phyloP scores from a whole-genome alignment of 768 basidiomycete genomes.

The Melanogaster broomeanus region DNA sequence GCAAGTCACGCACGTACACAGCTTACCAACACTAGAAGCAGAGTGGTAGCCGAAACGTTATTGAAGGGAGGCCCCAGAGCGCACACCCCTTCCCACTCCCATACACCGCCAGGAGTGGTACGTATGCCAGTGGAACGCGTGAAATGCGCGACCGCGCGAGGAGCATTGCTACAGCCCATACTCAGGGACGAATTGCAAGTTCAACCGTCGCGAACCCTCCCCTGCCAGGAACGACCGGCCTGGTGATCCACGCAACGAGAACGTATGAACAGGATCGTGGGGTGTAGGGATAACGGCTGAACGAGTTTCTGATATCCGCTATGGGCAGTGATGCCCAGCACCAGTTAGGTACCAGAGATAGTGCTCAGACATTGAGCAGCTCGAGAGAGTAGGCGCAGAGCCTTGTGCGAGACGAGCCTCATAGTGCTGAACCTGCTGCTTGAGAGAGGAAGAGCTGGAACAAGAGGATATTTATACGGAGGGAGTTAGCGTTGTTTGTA shows the following conservation, averaged over 20 bases:
- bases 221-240: too few relatives aligned
- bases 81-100: background rate
- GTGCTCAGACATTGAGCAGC: conserved; percentile 43
- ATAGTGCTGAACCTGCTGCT: conserved; percentile 42
- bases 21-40: too few relatives aligned
- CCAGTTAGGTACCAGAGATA: conserved; percentile 35
- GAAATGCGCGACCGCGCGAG: background rate
- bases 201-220: background rate
- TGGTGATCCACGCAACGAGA: too few relatives aligned
- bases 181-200: background rate
- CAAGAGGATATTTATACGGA: background rate
- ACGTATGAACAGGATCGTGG: background rate
- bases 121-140: background rate
- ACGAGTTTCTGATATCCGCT: conserved; percentile 17
- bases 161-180: too few relatives aligned
- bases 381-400: conserved; percentile 26
- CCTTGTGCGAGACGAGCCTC: conserved; percentile 40
- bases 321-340: conserved; percentile 20
- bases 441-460: background rate
- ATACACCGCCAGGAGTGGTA: background rate
- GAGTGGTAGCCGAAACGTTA: too few relatives aligned
- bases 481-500: conserved; percentile 21
- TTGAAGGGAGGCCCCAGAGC: too few relatives aligned
- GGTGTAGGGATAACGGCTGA: background rate
- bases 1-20: too few relatives aligned